Percentiles rank a stretch among this genome's conserved stretches.
Conservation (phyloP, 139 green algal species). For the Tetradesmus obliquus region DNA sequence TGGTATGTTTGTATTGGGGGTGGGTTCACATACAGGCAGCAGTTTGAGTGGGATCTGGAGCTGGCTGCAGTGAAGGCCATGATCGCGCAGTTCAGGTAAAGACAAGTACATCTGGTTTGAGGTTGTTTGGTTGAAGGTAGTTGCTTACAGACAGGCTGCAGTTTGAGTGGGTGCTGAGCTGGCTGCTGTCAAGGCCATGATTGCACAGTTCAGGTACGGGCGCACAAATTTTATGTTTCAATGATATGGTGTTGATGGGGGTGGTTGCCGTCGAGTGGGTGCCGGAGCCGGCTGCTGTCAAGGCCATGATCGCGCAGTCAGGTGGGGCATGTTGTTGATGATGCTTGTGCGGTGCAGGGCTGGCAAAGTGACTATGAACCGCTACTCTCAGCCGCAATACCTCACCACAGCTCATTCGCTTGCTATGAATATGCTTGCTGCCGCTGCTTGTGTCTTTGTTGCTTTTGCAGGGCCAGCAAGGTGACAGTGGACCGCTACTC, state of each 20-base stretch:
- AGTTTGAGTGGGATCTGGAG: constrained; percentile 41
- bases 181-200: constrained; percentile 9
- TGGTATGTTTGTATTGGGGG: background rate
- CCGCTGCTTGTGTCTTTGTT: background rate
- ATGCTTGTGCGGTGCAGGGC: constrained; percentile 1
- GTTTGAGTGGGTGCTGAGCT: constrained; percentile 46
- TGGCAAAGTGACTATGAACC: constrained; percentile 32
- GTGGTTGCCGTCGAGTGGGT: no score
- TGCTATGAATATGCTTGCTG: background rate
- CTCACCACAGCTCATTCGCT: background rate
- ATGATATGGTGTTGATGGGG: no score
- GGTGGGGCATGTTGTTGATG: background rate
- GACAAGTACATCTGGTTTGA: no score
- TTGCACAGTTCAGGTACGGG: constrained; percentile 17
- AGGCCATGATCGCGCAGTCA: no score
- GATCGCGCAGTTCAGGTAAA: constrained; percentile 27
- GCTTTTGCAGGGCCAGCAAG: constrained; percentile 18
- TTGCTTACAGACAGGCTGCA: background rate
- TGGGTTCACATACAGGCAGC: background rate
- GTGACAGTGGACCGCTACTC: constrained; percentile 43
- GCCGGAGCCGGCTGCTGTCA: no score
- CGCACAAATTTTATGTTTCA: no score
- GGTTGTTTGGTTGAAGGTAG: no score
- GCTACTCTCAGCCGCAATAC: constrained; percentile 32
- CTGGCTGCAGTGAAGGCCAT: constrained; percentile 11